phyloP scores from a whole-genome alignment of 306 rosid species.

The Vigna hirtella region DNA sequence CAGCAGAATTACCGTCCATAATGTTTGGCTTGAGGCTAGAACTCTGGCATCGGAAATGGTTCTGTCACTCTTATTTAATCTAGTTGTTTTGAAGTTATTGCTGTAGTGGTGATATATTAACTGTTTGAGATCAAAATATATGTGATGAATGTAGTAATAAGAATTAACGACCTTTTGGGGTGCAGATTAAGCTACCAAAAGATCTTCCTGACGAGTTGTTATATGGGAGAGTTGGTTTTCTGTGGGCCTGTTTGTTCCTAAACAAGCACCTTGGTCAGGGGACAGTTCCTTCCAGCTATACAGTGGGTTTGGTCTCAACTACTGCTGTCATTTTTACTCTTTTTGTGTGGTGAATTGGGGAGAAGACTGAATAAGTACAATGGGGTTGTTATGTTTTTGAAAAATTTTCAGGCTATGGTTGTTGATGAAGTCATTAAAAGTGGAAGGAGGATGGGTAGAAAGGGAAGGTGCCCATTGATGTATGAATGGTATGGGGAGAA shows the following conservation, averaged over 20 bases:
- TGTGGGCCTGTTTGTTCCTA: conserved; percentile 77
- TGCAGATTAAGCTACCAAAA: conserved; percentile 71
- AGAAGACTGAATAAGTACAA: not conserved
- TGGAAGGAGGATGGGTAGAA: conserved; percentile 68
- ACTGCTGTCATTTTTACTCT: conserved; percentile 10
- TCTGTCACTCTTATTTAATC: too few relatives aligned
- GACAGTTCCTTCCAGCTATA: conserved; percentile 60
- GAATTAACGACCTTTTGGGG: not conserved
- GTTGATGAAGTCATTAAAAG: conserved; percentile 63
- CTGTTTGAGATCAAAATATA: not conserved
- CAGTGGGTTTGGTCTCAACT: conserved; percentile 53
- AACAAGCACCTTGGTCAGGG: conserved; percentile 70
- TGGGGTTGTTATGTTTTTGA: conserved; percentile 25
- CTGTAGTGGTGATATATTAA: too few relatives aligned
- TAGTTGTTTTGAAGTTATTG: too few relatives aligned
- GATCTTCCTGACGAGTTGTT: conserved; percentile 77
- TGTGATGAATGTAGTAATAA: not conserved
- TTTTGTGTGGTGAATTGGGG: conserved; percentile 1
- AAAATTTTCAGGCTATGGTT: conserved; percentile 49
- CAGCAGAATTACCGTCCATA: too few relatives aligned
- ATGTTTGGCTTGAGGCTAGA: too few relatives aligned
- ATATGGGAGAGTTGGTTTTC: conserved; percentile 76
- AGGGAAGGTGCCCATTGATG: conserved; percentile 69
- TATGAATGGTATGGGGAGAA: conserved; percentile 82
- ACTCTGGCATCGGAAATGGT: too few relatives aligned